Evolutionary conservation across 805 yeast species (phyloP), one percentile per base, ranked within the genome.

Genomic region (Yamadazyma laniorum): DNA sequence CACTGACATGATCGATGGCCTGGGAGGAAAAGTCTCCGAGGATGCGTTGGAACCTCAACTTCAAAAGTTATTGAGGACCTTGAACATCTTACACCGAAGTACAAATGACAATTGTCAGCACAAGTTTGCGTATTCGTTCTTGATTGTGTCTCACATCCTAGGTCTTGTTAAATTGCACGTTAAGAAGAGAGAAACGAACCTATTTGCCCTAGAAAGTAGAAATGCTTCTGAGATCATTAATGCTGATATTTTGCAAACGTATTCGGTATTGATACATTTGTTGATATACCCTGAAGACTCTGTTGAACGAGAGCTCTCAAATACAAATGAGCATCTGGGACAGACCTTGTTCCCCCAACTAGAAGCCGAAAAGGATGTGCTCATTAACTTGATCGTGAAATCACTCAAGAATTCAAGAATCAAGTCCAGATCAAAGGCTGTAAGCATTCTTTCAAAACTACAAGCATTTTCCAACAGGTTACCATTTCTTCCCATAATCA

Each of bases 401-500:
- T 15, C 32, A 7, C 7, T 37, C 25, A 59, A 58, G n/a, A 61
- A 65, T 15, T 21, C 54, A 2, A 58, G 57, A 37, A 52, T 60
- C 7, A 66, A 64, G 33, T 44, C 56, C 1, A 58, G 56, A 27
- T 52, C 85, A 0, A 75, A 80, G 34, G 88, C 93, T 0, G 68
- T 88, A 12, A 82, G 79, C 43, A 74, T 79, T 29, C 59, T 88
- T 13, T 70, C 89, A 0, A 52, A 66, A 9, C 51, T 88, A 13
- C 68, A 83, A 3, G 67, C 68, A 6, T 67, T 67, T 19, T 83
- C 84, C 34, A 70, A 79, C 1, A 41, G 61, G 0, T 60, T 87
- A 16, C 56, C 85, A 30, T 53, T 67, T 1, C 61, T 73, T 2
- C 71, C 79, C 1, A 60, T 61, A 7, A 72, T 87, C 5, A 79